A percentile compares a stretch with the other conserved stretches of the same genome.
Conservation (phyloP, 768 basidiomycete genomes). For the Auriscalpium vulgare region DNA sequence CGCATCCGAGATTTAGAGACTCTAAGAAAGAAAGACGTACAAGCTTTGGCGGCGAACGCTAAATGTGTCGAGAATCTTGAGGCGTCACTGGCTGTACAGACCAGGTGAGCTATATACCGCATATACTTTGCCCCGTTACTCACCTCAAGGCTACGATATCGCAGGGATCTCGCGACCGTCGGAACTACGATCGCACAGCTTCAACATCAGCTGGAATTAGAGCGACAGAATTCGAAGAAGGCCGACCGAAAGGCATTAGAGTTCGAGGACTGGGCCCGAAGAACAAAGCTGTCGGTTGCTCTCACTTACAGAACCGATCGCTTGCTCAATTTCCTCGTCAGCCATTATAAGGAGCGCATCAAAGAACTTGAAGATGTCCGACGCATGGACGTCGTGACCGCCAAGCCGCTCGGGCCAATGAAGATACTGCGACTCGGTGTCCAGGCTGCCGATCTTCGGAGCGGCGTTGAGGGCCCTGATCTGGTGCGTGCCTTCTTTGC, state of each 20-base stretch:
- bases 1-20: neutral
- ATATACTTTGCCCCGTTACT: neutral
- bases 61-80: neutral
- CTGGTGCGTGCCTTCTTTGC: no score
- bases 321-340: neutral
- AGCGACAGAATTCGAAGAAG: neutral
- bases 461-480: no score
- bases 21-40: neutral
- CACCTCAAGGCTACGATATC: no score
- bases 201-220: neutral
- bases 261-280: neutral
- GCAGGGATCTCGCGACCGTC: neutral
- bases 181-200: neutral
- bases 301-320: neutral
- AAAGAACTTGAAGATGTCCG: neutral
- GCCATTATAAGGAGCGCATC: neutral
- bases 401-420: neutral
- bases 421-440: no score
- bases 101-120: neutral
- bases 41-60: neutral
- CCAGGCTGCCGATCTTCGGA: no score
- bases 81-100: neutral
- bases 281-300: neutral
- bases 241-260: neutral
- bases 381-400: neutral